Evolutionary conservation across 345 rosid genomes (phyloP).

Genomic region (Brassica juncea): DNA sequence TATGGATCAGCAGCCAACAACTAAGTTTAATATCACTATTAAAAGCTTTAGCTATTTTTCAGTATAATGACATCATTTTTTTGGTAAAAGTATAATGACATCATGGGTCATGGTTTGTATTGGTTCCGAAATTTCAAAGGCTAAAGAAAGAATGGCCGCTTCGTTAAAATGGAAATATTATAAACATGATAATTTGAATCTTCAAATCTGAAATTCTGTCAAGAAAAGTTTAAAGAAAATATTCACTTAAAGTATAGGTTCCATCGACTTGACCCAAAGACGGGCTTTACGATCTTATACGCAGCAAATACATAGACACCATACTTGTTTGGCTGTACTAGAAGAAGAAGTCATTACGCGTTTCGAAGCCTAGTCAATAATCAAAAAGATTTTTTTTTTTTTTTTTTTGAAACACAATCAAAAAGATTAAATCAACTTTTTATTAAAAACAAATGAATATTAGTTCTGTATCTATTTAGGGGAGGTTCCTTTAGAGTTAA

Average conservation of each 20-base stretch:
- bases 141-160: neutral
- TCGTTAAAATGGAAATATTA: neutral
- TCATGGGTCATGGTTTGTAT: neutral
- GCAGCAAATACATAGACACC: conserved; percentile 7
- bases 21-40: neutral
- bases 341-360: conserved; percentile 14
- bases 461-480: conserved; percentile 7
- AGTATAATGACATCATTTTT: neutral
- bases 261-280: neutral
- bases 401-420: neutral
- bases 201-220: neutral
- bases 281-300: neutral
- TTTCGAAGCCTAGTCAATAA: neutral
- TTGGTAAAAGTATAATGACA: no score
- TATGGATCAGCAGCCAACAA: neutral
- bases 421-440: neutral
- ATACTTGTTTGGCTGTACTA: neutral
- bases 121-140: neutral
- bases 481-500: conserved; percentile 9
- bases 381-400: neutral
- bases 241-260: neutral
- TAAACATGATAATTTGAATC: neutral
- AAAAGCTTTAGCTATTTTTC: neutral
- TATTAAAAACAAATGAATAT: neutral
- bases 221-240: neutral